Conservation (phyloP, 2,329 filamentous ascomycete species). For the Cryphonectria japonica region DNA sequence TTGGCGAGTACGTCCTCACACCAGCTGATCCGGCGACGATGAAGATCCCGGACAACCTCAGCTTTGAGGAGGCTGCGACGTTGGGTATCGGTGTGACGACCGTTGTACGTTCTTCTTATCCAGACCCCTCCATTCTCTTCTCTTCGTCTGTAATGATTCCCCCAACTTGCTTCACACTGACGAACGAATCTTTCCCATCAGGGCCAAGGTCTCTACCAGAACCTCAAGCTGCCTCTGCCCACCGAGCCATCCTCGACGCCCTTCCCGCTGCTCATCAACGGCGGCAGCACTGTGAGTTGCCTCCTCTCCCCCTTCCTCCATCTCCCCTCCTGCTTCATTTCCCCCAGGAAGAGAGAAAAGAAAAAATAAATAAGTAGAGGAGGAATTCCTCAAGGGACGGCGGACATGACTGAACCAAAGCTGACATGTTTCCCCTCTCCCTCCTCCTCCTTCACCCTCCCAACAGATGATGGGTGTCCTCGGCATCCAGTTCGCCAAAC, state of each 20-base stretch:
- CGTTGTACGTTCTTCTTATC: constrained; percentile 37
- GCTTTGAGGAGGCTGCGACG: constrained; percentile 50
- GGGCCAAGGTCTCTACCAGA: constrained; percentile 54
- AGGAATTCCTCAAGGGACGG: background rate
- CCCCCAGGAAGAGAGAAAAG: background rate
- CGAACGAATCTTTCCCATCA: constrained; percentile 29
- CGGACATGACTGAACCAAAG: background rate
- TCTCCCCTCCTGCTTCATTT: background rate
- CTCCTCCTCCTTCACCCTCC: too few relatives aligned
- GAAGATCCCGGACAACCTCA: constrained; percentile 50
- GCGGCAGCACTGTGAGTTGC: constrained; percentile 45
- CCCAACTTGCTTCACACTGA: background rate
- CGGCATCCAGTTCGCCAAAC: constrained; percentile 45
- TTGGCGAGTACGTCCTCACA: constrained; percentile 44
- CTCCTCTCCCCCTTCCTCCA: background rate
- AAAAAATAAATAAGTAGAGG: too few relatives aligned
- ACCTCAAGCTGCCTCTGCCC: constrained; percentile 51
- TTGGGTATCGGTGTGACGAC: constrained; percentile 47
- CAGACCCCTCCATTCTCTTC: background rate
- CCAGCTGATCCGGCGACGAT: constrained; percentile 45
- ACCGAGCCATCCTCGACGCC: constrained; percentile 34
- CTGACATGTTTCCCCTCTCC: background rate
- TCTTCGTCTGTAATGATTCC: background rate
- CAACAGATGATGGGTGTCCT: constrained; percentile 53
- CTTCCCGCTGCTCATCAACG: constrained; percentile 41